Base-by-base conservation (phyloP, 805 yeast genomes). In the Nakazawaea pomicola region DNA sequence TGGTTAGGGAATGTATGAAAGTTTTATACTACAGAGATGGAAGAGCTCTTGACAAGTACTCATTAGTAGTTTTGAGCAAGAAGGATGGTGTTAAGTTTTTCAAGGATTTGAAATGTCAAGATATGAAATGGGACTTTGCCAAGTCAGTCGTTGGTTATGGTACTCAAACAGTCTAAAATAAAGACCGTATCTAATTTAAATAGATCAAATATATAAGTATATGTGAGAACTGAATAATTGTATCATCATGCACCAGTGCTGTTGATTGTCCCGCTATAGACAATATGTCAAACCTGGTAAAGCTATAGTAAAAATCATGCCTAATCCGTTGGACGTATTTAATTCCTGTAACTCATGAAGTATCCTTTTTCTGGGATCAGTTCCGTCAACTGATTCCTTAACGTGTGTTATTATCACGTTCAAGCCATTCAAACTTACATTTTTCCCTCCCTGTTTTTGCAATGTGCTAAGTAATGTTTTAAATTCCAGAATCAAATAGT, bases 11-110 rank as follows among this genome's bases (percentile, higher is more conserved):
- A 57, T 78, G 91, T 54, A 89, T 93, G 97, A 88, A 86, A 64
- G 95, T 93, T 12, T 72, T 93, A 49, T 93, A 81, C 62, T 93
- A 93, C 70, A 78, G 99, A 62, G 99, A 93, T 60, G 98, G 97
- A 2, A 80, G 99, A 56, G 86, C 96, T 15, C 66, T 85, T 47
- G 95, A 93, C 60, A 83, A 81, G 56, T 93, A 83, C 63, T 73
- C 91, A 0, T 59, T 91, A 52, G 90, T 91, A 10, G 78, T 88
- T 14, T 70, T 93, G 45, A 81, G 80, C 40, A 75, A 77, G 44
- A 76, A 74, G 33, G 71, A 70, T 33, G 80, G 79, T 31, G 74
- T 85, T 50, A 68, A 69, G 40, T 68, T 85, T 50, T 49, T 46
- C 39, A 80, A 80, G 61, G 69, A 76, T 47, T 64, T 83, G 49